Percentiles rank a stretch among this genome's conserved stretches.
Conservation (phyloP, 202 grass and related monocot genomes). For the Carex sylvatica region DNA sequence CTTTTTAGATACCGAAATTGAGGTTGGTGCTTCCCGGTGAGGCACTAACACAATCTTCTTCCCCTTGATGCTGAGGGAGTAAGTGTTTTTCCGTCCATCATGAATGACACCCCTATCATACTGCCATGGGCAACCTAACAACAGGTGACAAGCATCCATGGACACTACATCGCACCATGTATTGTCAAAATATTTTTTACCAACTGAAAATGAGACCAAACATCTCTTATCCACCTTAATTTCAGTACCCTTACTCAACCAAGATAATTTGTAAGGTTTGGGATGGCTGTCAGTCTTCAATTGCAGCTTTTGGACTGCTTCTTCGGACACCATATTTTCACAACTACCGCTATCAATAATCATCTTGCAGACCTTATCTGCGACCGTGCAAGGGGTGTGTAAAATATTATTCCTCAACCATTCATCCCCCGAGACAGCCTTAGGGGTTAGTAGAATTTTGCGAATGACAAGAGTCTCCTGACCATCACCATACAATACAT, state of each 20-base stretch:
- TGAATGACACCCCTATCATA: slow-evolving; percentile 1
- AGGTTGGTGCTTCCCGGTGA: neutral
- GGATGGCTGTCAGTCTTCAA: neutral
- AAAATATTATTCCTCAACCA: too few relatives aligned
- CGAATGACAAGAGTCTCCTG: too few relatives aligned
- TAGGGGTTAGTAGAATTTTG: too few relatives aligned
- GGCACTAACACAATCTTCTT: neutral
- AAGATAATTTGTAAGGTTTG: neutral
- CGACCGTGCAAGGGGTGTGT: too few relatives aligned
- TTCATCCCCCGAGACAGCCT: too few relatives aligned
- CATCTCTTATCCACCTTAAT: neutral
- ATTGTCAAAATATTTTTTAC: neutral
- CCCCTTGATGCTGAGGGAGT: neutral
- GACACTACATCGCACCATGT: neutral
- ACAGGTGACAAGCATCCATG: neutral
- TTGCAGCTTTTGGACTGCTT: neutral
- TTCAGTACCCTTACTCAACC: neutral
- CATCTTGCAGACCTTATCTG: neutral
- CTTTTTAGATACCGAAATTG: too few relatives aligned
- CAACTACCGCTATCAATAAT: slow-evolving; percentile 8
- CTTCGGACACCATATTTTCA: neutral
- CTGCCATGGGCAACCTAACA: neutral
- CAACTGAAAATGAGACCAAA: neutral
- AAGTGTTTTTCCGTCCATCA: slow-evolving; percentile 14
- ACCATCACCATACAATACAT: too few relatives aligned